phyloP scores from a whole-genome alignment of 306 rosid species.

The Begonia loranthoides region DNA sequence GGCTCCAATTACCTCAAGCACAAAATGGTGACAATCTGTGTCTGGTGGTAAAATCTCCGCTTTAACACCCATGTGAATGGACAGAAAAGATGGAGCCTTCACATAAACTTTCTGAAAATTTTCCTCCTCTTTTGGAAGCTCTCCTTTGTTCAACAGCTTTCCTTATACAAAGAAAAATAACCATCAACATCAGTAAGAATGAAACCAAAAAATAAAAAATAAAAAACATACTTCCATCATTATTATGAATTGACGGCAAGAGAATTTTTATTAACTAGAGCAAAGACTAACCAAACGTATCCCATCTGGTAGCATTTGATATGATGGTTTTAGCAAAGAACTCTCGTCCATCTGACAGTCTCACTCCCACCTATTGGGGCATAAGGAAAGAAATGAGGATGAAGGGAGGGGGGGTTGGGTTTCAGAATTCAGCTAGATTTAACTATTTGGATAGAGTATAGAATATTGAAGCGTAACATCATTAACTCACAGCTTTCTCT shows the following conservation, averaged over 20 bases:
- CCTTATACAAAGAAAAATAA: constrained; percentile 27
- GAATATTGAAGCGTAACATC: background rate
- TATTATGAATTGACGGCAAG: background rate
- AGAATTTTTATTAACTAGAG: constrained; percentile 10
- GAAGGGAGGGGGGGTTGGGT: no score
- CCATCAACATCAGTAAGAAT: background rate
- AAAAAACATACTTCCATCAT: background rate
- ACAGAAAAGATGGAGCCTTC: constrained; percentile 94
- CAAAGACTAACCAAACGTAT: constrained; percentile 74
- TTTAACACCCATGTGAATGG: constrained; percentile 95
- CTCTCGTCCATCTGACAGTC: constrained; percentile 69
- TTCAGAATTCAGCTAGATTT: no score
- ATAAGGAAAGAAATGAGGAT: background rate
- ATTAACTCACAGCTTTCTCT: constrained; percentile 74
- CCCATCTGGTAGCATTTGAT: constrained; percentile 99
- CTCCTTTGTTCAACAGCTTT: constrained; percentile 53
- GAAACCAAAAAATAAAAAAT: background rate
- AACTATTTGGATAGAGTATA: no score
- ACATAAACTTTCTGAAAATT: constrained; percentile 78
- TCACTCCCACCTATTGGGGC: constrained; percentile 58
- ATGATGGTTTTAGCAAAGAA: constrained; percentile 75
- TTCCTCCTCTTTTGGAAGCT: constrained; percentile 75
- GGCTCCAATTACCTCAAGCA: constrained; percentile 57
- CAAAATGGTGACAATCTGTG: constrained; percentile 93
- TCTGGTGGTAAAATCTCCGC: constrained; percentile 84